These are phyloP conservation scores for Metarhizium anisopliae DNA, from an alignment of 2,329 filamentous ascomycete species.

Conservation along the genomic window DNA sequence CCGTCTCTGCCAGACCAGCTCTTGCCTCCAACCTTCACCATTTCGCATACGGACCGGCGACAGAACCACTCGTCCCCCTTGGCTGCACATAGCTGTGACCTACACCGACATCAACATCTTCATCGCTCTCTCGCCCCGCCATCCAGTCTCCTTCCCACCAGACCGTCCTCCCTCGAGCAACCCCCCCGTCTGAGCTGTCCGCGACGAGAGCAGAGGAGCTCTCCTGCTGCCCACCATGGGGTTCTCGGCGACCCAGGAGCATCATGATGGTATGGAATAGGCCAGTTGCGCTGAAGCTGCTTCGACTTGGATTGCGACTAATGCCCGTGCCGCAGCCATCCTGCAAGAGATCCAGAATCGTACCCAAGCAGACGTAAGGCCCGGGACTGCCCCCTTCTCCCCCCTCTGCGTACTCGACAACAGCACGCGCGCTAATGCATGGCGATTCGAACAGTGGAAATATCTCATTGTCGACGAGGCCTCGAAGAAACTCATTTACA, in stretches of 20 bases:
- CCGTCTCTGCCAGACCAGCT: neutral
- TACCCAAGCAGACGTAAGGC: conserved; percentile 68
- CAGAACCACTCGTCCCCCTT: neutral
- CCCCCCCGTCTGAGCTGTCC: neutral
- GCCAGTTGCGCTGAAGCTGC: neutral
- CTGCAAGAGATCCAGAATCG: conserved; percentile 57
- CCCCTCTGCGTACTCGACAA: neutral
- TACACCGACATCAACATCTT: neutral
- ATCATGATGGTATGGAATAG: conserved; percentile 41
- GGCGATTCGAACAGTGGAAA: conserved; percentile 65
- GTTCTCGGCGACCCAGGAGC: conserved; percentile 74
- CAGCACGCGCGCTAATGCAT: neutral
- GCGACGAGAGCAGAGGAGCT: conserved; percentile 5
- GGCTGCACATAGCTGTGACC: neutral
- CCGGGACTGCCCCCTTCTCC: neutral
- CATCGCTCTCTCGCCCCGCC: neutral
- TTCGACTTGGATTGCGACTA: neutral
- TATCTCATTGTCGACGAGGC: conserved; percentile 81
- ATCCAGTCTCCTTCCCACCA: neutral
- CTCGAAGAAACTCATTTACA: conserved; percentile 80
- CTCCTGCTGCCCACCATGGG: conserved; percentile 54
- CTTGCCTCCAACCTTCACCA: neutral
- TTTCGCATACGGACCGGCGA: neutral
- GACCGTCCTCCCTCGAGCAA: neutral
- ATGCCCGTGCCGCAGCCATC: conserved; percentile 19